A percentile compares a stretch with the other conserved stretches of the same genome.
Conservation (phyloP, 179 eudicot species). For the Beta corolliflora region DNA sequence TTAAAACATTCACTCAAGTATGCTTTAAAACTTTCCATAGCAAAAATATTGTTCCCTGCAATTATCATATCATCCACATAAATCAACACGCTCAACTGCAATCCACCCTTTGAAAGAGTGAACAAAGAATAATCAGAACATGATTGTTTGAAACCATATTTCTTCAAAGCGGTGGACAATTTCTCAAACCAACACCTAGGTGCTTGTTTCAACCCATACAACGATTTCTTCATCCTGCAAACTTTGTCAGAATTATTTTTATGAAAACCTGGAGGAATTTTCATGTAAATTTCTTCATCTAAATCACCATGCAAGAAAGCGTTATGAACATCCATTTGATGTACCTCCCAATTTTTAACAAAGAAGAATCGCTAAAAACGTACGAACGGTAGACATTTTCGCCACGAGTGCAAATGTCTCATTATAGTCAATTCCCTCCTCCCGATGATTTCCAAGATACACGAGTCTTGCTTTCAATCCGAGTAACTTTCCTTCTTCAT, state of each 20-base stretch:
- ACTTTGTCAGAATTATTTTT: not conserved
- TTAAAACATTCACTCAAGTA: conserved; percentile 6
- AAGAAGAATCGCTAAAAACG: not conserved
- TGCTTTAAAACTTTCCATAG: not conserved
- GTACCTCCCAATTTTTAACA: not conserved
- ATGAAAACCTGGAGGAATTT: not conserved
- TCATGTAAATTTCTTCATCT: not conserved
- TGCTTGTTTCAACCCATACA: not conserved
- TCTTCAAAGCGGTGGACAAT: not conserved
- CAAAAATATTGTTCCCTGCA: not conserved
- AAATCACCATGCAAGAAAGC: not conserved
- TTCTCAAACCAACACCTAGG: conserved; percentile 5
- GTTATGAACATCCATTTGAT: not conserved
- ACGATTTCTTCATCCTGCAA: not conserved
- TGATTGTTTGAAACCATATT: conserved; percentile 3
- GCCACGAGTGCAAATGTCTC: not conserved
- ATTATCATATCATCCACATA: conserved; percentile 2
- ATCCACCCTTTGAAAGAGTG: not conserved
- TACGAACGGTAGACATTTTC: not conserved
- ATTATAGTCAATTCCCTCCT: not conserved
- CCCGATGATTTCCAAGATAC: not conserved
- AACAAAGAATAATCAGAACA: not conserved
- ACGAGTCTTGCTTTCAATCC: not conserved
- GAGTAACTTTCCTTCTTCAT: not conserved
- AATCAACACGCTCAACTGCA: not conserved